Conservation (phyloP, 192 early-diverging fungal species). For the Backusella tarrabulga region DNA sequence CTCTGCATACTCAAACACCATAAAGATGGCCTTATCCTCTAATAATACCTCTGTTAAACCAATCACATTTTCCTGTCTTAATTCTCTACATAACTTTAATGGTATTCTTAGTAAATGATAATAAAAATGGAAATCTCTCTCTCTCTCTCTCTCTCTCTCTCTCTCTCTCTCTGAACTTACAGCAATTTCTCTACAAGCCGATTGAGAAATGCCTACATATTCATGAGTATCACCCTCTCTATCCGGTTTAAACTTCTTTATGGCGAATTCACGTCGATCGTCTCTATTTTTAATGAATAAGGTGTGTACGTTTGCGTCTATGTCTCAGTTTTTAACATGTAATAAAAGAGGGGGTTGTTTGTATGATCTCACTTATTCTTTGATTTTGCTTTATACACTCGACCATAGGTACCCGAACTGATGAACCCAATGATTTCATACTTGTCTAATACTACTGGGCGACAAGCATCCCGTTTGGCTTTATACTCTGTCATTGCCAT, state of each 20-base stretch:
- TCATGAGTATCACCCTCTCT: slow-evolving; percentile 81
- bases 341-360: not conserved
- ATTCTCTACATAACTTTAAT: slow-evolving; percentile 77
- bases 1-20: slow-evolving; percentile 98
- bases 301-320: not conserved
- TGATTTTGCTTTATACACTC: slow-evolving; percentile 88
- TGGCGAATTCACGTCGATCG: slow-evolving; percentile 72
- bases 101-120: not conserved
- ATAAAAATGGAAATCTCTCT: not conserved
- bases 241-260: slow-evolving; percentile 98
- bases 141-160: no score
- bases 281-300: slow-evolving; percentile 19
- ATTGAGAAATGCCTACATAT: slow-evolving; percentile 86
- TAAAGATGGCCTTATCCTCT: slow-evolving; percentile 91
- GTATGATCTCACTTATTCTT: slow-evolving; percentile 40
- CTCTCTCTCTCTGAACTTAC: slow-evolving; percentile 31
- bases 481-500: slow-evolving; percentile 59
- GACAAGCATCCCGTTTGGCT: slow-evolving; percentile 49
- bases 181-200: slow-evolving; percentile 90
- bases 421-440: slow-evolving; percentile 91
- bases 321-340: not conserved
- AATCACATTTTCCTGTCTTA: slow-evolving; percentile 88
- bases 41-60: slow-evolving; percentile 84
- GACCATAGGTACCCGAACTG: slow-evolving; percentile 94
- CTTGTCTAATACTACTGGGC: slow-evolving; percentile 62